Evolutionary conservation across 805 yeast species (phyloP).

Genomic region (Starmerella floricola): DNA sequence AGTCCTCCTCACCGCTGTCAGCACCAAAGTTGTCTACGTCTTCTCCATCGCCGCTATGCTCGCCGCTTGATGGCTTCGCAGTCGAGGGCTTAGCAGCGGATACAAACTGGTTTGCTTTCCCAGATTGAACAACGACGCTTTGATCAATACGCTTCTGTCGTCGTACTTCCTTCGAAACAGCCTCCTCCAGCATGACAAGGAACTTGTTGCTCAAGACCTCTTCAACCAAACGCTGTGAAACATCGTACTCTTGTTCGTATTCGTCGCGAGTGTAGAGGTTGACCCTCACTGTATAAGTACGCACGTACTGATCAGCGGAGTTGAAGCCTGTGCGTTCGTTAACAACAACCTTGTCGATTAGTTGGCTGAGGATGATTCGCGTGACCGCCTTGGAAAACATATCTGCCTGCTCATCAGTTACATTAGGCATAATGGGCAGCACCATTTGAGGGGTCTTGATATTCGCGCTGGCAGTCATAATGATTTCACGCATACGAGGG

Average conservation of each 20-base stretch:
- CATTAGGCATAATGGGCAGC: slow-evolving; percentile 68
- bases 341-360: slow-evolving; percentile 72
- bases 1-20: slow-evolving; percentile 63
- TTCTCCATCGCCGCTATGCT: not conserved
- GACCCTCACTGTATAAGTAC: slow-evolving; percentile 66
- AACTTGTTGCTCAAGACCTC: slow-evolving; percentile 51
- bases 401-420: slow-evolving; percentile 77
- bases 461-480: slow-evolving; percentile 94
- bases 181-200: slow-evolving; percentile 56
- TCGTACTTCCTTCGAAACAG: slow-evolving; percentile 67
- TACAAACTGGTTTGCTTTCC: slow-evolving; percentile 28
- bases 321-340: slow-evolving; percentile 74
- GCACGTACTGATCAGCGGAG: slow-evolving; percentile 34
- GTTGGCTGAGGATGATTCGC: slow-evolving; percentile 72
- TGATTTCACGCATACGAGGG: slow-evolving; percentile 99
- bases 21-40: slow-evolving; percentile 27
- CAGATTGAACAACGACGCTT: slow-evolving; percentile 31
- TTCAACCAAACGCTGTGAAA: slow-evolving; percentile 67
- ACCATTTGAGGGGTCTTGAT: slow-evolving; percentile 99
- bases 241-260: slow-evolving; percentile 80
- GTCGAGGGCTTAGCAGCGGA: slow-evolving; percentile 36
- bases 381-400: slow-evolving; percentile 86
- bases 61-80: slow-evolving; percentile 38
- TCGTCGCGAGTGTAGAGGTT: slow-evolving; percentile 64
- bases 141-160: slow-evolving; percentile 50